Conservation (phyloP, 208 protist genomes). For the Acanthamoeba pearcei region DNA sequence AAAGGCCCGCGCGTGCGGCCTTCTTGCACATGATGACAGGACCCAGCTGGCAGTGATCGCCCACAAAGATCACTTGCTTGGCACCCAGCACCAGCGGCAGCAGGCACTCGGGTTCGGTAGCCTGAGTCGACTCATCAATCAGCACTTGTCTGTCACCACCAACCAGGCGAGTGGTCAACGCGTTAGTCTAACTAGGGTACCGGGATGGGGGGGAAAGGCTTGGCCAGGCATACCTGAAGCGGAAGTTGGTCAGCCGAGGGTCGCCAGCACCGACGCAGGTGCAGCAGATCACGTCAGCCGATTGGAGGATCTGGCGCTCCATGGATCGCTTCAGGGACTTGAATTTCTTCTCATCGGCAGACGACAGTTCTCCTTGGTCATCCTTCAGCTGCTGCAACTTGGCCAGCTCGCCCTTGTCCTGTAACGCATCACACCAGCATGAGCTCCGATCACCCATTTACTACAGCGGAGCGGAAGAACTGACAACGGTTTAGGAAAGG, state of each 20-base stretch:
- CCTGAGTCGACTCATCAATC: constrained; percentile 98
- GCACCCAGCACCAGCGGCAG: constrained; percentile 96
- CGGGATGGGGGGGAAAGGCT: no score
- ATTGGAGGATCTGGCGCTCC: constrained; percentile 90
- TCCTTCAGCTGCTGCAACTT: constrained; percentile 93
- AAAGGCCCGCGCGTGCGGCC: constrained; percentile 93
- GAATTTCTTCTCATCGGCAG: constrained; percentile 90
- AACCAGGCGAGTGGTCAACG: neutral
- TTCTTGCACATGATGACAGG: constrained; percentile 97
- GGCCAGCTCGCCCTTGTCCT: constrained; percentile 84
- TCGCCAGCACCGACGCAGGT: constrained; percentile 97
- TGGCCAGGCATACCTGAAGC: constrained; percentile 87
- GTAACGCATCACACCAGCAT: no score
- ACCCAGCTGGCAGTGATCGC: constrained; percentile 98
- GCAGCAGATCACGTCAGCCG: constrained; percentile 96
- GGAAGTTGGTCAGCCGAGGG: constrained; percentile 89
- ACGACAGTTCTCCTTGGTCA: constrained; percentile 90
- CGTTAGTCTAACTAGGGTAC: neutral
- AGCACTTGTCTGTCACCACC: constrained; percentile 89
- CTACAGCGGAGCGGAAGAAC: no score
- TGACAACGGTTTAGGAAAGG: neutral
- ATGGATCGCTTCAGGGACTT: constrained; percentile 81
- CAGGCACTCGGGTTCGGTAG: constrained; percentile 97
- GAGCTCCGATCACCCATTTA: neutral
- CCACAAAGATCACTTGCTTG: constrained; percentile 95